A percentile compares a stretch with the other conserved stretches of the same genome.
Evolutionary conservation across 2,329 filamentous ascomycete genomes (phyloP).

Genomic region (Aspergillus pseudoviridinutans): DNA sequence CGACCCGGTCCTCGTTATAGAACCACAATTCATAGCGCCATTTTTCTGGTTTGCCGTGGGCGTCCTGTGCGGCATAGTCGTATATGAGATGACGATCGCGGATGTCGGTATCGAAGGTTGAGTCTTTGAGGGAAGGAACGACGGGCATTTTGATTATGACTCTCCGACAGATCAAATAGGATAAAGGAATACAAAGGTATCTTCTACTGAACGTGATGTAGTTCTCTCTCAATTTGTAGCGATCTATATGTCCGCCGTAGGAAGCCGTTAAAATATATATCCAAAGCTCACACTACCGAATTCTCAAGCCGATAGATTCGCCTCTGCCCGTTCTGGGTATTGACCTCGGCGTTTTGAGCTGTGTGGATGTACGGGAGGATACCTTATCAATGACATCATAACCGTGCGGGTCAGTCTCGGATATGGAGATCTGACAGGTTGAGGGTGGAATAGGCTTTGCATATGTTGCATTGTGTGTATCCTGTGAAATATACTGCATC

Average conservation of each 20-base stretch:
- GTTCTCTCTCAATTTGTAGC: too few species aligned
- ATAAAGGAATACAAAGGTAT: neutral
- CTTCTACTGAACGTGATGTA: too few species aligned
- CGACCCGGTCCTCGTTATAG: conserved; percentile 50
- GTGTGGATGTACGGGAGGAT: neutral
- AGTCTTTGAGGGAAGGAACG: neutral
- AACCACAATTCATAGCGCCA: conserved; percentile 63
- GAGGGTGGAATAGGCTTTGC: neutral
- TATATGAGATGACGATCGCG: conserved; percentile 54
- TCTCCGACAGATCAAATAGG: neutral
- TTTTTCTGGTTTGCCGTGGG: conserved; percentile 50
- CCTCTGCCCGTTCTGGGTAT: neutral
- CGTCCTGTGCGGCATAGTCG: conserved; percentile 51
- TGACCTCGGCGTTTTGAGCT: neutral
- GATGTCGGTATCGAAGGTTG: conserved; percentile 50
- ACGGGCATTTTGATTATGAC: neutral
- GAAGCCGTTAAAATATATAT: too few species aligned
- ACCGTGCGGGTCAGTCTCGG: neutral
- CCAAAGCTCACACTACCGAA: too few species aligned
- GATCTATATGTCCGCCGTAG: too few species aligned
- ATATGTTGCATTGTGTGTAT: neutral
- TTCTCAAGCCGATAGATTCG: too few species aligned
- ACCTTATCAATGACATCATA: neutral
- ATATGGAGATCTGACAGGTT: neutral
- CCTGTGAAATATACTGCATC: too few species aligned